Evolutionary conservation across 108 stramenopile species (phyloP), one percentile per base, ranked within the genome.

Genomic region (Skeletonema grethae): DNA sequence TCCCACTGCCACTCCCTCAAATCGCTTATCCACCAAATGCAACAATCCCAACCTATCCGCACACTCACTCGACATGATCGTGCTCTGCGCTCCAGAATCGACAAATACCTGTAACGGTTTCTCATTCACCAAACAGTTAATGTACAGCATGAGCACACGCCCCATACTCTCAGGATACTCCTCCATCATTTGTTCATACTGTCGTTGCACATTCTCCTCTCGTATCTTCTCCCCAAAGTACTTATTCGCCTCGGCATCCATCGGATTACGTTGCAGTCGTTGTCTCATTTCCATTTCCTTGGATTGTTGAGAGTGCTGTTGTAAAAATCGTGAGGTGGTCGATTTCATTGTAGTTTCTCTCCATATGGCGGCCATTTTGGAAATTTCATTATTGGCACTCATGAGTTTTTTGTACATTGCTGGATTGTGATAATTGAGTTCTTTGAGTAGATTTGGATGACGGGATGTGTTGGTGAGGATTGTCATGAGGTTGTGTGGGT

Each of bases 101-200:
- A 98, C 97, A 84, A 99, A 99, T 24, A 96, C 92, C 62, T 96
- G 94, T 6, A 98, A 50, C 3, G 83, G 73, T 48, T 91, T 84
- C 8, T 73, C 75, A 68, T 96, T 96, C 35, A 97, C 96, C 50
- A 86, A 84, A 43, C 92, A 88, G 69, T 92, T 84, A 28, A 99
- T 85, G 77, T 99, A 99, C 57, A 99, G 84, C 98, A 99, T 99
- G 8, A 93, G 64, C 2, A 99, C 97, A 1, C 84, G 68, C 12
- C 92, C 96, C 89, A 99, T 95, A 30, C 84, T 72, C 76, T 99
- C 98, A 11, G 98, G 97, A 72, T 93, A 92, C 63, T 97, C 95
- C 70, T 99, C 90, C 96, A 98, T 95, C 80, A 88, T 90, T 75
- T 90, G 84, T 7, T 57, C 65, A 72, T 95, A 95, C 63, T 95